phyloP scores from a whole-genome alignment of 345 rosid genomes.

The Capsella bursapastoris region DNA sequence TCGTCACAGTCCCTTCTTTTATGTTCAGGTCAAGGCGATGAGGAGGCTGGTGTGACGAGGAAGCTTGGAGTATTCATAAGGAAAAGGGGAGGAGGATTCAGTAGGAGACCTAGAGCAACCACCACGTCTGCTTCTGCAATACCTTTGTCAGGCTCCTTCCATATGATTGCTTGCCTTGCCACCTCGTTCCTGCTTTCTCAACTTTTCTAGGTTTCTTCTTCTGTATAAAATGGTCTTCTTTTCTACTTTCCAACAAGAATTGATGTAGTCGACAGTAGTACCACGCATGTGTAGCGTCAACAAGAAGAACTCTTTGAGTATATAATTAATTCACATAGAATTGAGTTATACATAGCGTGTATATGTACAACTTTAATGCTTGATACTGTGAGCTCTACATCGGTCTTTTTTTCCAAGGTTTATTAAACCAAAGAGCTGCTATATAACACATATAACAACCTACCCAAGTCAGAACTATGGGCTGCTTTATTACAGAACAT shows the following conservation, averaged over 20 bases:
- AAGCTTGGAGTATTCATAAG: slow-evolving; percentile 38
- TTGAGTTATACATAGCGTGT: not conserved
- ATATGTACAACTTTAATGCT: slow-evolving; percentile 24
- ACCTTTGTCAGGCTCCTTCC: slow-evolving; percentile 27
- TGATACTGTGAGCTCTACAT: slow-evolving; percentile 5
- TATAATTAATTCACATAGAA: not conserved
- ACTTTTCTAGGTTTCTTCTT: slow-evolving; percentile 15
- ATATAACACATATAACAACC: slow-evolving; percentile 3
- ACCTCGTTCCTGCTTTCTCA: slow-evolving; percentile 17
- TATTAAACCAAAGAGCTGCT: slow-evolving; percentile 15
- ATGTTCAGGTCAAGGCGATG: slow-evolving; percentile 33
- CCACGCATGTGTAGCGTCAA: not conserved
- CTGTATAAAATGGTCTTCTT: not conserved
- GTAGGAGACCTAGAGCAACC: not conserved
- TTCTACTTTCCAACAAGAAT: slow-evolving; percentile 2
- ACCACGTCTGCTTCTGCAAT: slow-evolving; percentile 31
- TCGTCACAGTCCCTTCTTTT: slow-evolving; percentile 33
- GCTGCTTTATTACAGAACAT: slow-evolving; percentile 26
- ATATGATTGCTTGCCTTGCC: slow-evolving; percentile 22
- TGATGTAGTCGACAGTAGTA: not conserved
- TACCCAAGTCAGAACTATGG: not conserved
- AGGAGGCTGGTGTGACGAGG: slow-evolving; percentile 25
- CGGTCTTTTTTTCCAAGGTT: slow-evolving; percentile 16
- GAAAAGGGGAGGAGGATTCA: slow-evolving; percentile 1
- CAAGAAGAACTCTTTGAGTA: not conserved